Conservation (phyloP, 2,329 filamentous ascomycete species). For the Fusarium brevicatenulatum region DNA sequence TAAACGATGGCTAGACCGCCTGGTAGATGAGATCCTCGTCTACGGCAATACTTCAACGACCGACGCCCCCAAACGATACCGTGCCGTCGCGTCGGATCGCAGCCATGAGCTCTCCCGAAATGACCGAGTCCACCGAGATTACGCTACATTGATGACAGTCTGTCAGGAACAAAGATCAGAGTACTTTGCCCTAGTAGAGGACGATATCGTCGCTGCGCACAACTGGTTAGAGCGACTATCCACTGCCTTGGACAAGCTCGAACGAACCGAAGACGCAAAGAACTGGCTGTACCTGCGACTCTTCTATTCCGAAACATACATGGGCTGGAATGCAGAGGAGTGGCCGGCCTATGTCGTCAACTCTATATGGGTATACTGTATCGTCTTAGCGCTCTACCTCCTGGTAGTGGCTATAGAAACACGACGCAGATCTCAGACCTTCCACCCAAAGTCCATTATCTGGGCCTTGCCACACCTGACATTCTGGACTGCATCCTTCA, state of each 20-base stretch:
- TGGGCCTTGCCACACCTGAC: conserved; percentile 25
- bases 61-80: rapidly evolving
- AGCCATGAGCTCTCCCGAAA: conserved; percentile 16
- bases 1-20: conserved; percentile 43
- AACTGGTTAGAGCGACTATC: conserved; percentile 45
- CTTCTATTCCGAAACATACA: conserved; percentile 49
- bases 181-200: conserved; percentile 48
- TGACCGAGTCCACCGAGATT: conserved; percentile 44
- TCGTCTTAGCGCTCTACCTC: conserved; percentile 27
- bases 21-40: conserved; percentile 46
- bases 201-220: conserved; percentile 47
- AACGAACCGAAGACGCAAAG: conserved; percentile 31
- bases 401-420: conserved; percentile 7
- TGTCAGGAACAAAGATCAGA: conserved; percentile 38
- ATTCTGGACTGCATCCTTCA: conserved; percentile 41
- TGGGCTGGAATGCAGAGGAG: conserved; percentile 51
- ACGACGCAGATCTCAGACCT: neutral
- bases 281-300: conserved; percentile 49
- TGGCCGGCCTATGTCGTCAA: conserved; percentile 42
- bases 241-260: conserved; percentile 19
- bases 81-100: neutral
- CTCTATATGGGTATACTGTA: conserved; percentile 3
- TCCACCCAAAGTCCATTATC: neutral
- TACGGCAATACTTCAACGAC: conserved; percentile 24
- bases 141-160: conserved; percentile 40